phyloP scores from a whole-genome alignment of 1,284 basidiomycete genomes.

The Sphagnurus paluster region DNA sequence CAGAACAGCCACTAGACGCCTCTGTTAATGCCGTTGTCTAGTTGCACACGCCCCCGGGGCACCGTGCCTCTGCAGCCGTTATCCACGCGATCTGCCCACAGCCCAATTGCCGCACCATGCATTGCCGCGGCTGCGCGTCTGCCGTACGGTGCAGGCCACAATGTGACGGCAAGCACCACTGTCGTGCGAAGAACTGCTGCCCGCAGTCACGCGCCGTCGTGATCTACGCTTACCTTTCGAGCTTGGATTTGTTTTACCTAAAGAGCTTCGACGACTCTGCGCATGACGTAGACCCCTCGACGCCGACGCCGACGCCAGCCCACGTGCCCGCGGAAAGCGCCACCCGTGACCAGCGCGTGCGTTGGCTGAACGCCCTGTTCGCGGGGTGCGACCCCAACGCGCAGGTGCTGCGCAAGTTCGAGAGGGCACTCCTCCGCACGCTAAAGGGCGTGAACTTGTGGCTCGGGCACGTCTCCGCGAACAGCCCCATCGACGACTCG shows the following conservation, averaged over 20 bases:
- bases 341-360: too few species aligned
- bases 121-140: constrained; percentile 6
- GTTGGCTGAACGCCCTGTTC: background rate
- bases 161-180: background rate
- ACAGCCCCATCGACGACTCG: background rate
- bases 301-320: background rate
- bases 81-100: too few species aligned
- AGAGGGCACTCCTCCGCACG: background rate
- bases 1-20: too few species aligned
- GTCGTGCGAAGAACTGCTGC: background rate
- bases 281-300: background rate
- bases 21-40: too few species aligned
- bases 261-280: background rate
- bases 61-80: too few species aligned
- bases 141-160: background rate
- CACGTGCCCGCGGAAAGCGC: too few species aligned
- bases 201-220: constrained; percentile 5
- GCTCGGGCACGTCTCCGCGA: background rate
- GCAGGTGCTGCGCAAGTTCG: background rate
- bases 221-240: constrained; percentile 3
- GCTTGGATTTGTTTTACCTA: constrained; percentile 3
- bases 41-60: too few species aligned
- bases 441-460: background rate
- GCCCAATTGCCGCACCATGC: background rate
- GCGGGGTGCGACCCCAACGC: background rate